A percentile compares a stretch with the other conserved stretches of the same genome.
phyloP scores from a whole-genome alignment of 2,329 filamentous ascomycete genomes.

The Dactylellina leptospora region DNA sequence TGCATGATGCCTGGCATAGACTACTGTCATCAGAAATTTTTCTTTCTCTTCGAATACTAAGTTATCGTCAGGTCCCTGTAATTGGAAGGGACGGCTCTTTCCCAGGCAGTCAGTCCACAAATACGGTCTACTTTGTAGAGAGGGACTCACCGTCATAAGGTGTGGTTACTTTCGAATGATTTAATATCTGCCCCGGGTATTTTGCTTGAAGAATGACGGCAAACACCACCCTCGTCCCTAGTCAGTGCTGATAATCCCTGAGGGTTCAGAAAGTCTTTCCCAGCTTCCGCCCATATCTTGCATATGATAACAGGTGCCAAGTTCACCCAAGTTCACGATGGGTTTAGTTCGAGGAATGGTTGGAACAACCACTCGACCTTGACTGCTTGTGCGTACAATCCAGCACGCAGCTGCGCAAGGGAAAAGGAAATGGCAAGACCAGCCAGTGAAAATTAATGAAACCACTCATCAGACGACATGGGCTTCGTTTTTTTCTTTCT shows the following conservation, averaged over 20 bases:
- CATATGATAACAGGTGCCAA: conserved; percentile 51
- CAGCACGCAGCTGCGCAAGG: conserved; percentile 19
- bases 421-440: background rate
- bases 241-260: conserved; percentile 33
- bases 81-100: too few relatives aligned
- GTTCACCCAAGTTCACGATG: conserved; percentile 18
- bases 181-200: conserved; percentile 40
- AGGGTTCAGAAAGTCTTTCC: conserved; percentile 25
- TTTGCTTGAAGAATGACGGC: conserved; percentile 40
- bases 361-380: conserved; percentile 8
- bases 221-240: conserved; percentile 40
- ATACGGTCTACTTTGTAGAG: too few relatives aligned
- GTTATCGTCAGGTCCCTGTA: background rate
- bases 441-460: background rate
- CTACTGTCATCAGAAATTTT: conserved; percentile 3
- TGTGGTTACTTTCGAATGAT: conserved; percentile 14
- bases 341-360: conserved; percentile 15
- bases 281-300: conserved; percentile 50
- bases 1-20: conserved; percentile 17
- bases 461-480: conserved; percentile 24
- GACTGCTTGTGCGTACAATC: conserved; percentile 22
- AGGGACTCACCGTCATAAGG: background rate
- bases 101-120: too few relatives aligned
- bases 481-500: background rate
- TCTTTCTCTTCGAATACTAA: too few relatives aligned